Evolutionary conservation across 2,329 filamentous ascomycete genomes (phyloP), one percentile per base, ranked within the genome.

Genomic region (Colletotrichum phormii): DNA sequence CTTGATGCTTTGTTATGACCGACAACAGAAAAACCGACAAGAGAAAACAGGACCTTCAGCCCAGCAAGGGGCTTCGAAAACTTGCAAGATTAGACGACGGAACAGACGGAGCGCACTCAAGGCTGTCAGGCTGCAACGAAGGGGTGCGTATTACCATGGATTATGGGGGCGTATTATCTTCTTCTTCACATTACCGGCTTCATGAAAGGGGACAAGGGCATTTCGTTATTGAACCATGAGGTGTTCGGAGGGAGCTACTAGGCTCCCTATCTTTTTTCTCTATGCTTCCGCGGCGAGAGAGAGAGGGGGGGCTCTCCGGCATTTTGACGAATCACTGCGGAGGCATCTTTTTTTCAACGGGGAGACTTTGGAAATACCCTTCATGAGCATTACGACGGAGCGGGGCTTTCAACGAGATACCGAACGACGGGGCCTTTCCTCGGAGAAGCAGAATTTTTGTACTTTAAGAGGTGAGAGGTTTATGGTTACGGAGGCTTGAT

Each of bases 1-100:
- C 42, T 53, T 53, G 8, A 63, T 63, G 60, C 60, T 53, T 63
- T 35, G 29, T 22, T 35, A 63, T 35, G 60, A 53, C 46, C 46
- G 15, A 35, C 26, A 53, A 53, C 42, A 49, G 42, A 49, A 4
- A 4, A 49, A 49, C 60, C 15, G 60, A 63, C n/a, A 22, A 26
- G 29, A 35, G 42, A 49, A 18, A 18, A n/a, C 42, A 49, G 8
- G 1, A 49, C 3, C 18, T 49, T 49, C 18, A 49, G 18, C 42
- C 42, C 18, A 49, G 42, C 42, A 49, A 49, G 18, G 33, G 42
- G 42, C 18, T n/a, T 22, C 7, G 42, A 18, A 18, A 49, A 49
- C 42, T n/a, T 49, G 42, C 42, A n/a, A 4, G 2, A n/a, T 22
- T 49, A 49, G 42, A 49, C 18, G 18, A 49, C 18, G 42, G 42